Evolutionary conservation across 371 early-diverging fungal genomes (phyloP), one percentile per base, ranked within the genome.

Genomic region (Blakeslea trispora): DNA sequence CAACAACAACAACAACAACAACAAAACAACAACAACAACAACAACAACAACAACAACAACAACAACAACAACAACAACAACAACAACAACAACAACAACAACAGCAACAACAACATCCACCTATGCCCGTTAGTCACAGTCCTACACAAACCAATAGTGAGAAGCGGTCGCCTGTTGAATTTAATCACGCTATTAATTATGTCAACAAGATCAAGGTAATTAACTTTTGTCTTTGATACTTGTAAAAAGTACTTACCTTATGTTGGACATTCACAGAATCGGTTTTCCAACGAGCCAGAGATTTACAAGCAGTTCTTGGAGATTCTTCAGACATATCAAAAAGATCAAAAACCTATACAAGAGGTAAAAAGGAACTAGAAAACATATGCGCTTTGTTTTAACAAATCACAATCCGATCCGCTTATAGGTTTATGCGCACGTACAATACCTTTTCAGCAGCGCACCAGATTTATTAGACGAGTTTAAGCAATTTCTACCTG

Each of bases 401-500:
- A 28, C 28, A 3, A 28, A 28, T 28, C 28, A 23, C 42, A 1
- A 10, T 32, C 5, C 7, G 28, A 5, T 28, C 7, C 28, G 28
- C 28, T 35, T 21, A 18, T 50, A 84, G 86, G 96, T 98, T 0
- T 97, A 95, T 69, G 81, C 87, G 0, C 91, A 95, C 66, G 95
- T 97, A 14, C 88, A 91, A 50, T 67, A 80, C 13, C 68, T 98
- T 42, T 96, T 98, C 67, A 81, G 86, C 35, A 81, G 77, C 11
- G 92, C 91, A 0, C 87, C 90, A 0, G 97, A 97, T 71, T 72
- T 98, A 41, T 64, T 98, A 51, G 94, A 91, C 35, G 98, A 98
- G 69, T 97, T 98, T 66, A 94, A 93, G 72, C 95, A 95, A 63
- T 99, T 99, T 69, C 71, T 98, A 40, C 97, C 98, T 0, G 93